phyloP scores from a whole-genome alignment of 2,329 filamentous ascomycete species.

The Daldinia sp. region DNA sequence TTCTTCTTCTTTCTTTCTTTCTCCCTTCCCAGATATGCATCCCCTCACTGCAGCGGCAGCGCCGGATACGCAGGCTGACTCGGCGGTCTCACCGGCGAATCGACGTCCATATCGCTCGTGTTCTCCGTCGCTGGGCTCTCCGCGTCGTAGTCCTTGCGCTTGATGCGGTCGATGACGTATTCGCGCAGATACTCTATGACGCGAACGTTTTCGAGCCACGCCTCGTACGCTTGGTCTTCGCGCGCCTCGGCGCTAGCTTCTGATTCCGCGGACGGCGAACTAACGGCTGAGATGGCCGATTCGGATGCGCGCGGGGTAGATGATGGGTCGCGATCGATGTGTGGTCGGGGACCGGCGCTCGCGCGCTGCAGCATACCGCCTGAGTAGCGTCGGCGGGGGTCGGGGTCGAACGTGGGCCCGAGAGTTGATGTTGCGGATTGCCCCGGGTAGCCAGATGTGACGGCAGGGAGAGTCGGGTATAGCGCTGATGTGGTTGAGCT shows the following conservation, averaged over 20 bases:
- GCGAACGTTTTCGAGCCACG: constrained; percentile 72
- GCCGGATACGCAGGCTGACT: constrained; percentile 49
- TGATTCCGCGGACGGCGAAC: constrained; percentile 65
- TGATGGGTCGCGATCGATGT: constrained; percentile 48
- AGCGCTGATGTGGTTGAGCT: constrained; percentile 68
- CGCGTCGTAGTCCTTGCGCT: constrained; percentile 61
- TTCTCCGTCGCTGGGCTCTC: constrained; percentile 42
- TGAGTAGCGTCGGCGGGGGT: constrained; percentile 71
- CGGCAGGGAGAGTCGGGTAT: constrained; percentile 78
- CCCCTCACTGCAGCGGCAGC: constrained; percentile 38
- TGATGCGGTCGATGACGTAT: constrained; percentile 65
- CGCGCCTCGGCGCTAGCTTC: constrained; percentile 60
- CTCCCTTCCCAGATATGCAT: background rate
- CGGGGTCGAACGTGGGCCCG: constrained; percentile 70
- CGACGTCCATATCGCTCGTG: constrained; percentile 46
- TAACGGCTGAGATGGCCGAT: constrained; percentile 54
- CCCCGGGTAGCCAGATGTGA: constrained; percentile 72
- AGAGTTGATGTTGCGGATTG: constrained; percentile 76
- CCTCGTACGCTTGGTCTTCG: constrained; percentile 68
- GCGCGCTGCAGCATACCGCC: constrained; percentile 72
- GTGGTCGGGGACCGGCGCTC: constrained; percentile 54
- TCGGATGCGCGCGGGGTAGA: constrained; percentile 56
- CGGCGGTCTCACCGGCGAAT: constrained; percentile 42
- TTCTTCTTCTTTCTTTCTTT: background rate
- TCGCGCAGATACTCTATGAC: constrained; percentile 69